A percentile compares a stretch with the other conserved stretches of the same genome.
Conservation (phyloP, 1,284 basidiomycete genomes). For the Boletus nobilissimus region DNA sequence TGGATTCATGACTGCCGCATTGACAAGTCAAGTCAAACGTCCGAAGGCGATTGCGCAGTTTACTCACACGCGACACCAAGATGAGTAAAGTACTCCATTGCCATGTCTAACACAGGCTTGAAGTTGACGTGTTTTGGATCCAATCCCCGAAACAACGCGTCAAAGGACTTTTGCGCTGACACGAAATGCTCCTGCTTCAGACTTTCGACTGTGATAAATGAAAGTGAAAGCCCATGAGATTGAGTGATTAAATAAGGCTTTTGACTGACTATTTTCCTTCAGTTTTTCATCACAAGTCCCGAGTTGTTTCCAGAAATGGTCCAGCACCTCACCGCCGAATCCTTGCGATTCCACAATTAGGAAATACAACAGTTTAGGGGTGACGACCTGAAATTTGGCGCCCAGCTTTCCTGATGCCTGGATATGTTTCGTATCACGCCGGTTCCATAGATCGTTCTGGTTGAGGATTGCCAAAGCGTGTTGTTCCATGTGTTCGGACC, state of each 20-base stretch:
- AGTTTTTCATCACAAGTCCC: constrained; percentile 5
- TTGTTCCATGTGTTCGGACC: not conserved
- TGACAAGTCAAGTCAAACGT: not conserved
- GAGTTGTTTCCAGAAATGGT: constrained; percentile 11
- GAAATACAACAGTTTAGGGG: constrained; percentile 4
- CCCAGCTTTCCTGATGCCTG: not conserved
- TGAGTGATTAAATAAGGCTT: not conserved
- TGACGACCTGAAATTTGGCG: not conserved
- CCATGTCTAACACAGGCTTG: constrained; percentile 8
- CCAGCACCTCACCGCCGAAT: constrained; percentile 4
- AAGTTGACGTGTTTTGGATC: constrained; percentile 1
- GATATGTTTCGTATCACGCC: not conserved
- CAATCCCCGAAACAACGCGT: constrained; percentile 4
- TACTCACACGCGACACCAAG: constrained; percentile 22
- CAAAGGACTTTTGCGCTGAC: not conserved
- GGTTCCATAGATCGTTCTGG: not conserved
- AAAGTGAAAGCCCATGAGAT: not conserved
- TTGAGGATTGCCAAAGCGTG: not conserved
- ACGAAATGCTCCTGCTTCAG: not conserved
- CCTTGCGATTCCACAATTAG: constrained; percentile 17
- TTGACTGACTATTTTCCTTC: not conserved
- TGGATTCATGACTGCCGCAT: not conserved
- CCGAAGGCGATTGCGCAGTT: not conserved
- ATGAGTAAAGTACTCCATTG: constrained; percentile 9
- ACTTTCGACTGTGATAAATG: not conserved